Percentiles rank a stretch among this genome's conserved stretches.
Conservation (phyloP, 208 protist species). For the Wallacemonas sp. region DNA sequence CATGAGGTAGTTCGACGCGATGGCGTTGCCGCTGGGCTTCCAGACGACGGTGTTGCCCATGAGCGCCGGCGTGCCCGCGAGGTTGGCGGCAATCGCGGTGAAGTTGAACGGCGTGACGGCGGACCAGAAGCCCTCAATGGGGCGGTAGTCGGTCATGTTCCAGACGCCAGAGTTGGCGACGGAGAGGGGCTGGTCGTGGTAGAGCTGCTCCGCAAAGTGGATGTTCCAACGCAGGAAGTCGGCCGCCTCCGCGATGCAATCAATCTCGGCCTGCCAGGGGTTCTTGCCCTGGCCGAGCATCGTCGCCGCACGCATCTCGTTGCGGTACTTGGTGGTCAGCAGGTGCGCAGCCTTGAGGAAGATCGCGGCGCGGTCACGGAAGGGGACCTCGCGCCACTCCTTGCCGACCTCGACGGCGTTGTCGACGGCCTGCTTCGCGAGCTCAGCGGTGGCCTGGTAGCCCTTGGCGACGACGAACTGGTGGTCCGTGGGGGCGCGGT, state of each 20-base stretch:
- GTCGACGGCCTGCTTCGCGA: constrained; percentile 91
- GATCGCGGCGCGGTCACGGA: constrained; percentile 91
- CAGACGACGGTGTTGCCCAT: constrained; percentile 97
- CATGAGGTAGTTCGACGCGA: constrained; percentile 94
- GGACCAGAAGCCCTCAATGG: constrained; percentile 96
- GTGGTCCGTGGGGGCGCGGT: constrained; percentile 83
- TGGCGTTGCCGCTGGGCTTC: constrained; percentile 94
- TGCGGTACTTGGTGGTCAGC: constrained; percentile 84
- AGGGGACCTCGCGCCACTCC: constrained; percentile 80
- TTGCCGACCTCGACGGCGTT: constrained; percentile 70
- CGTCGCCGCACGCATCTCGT: constrained; percentile 90
- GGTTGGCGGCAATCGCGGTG: constrained; percentile 97
- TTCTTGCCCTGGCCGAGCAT: constrained; percentile 98
- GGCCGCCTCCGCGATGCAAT: constrained; percentile 92
- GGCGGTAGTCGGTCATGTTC: constrained; percentile 96
- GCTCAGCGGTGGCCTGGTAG: constrained; percentile 85
- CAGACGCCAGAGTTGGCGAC: constrained; percentile 76
- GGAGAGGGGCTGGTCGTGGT: constrained; percentile 87
- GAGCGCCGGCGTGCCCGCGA: constrained; percentile 93
- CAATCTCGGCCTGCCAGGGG: constrained; percentile 98
- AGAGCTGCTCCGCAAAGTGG: constrained; percentile 94
- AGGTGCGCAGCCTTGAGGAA: constrained; percentile 94
- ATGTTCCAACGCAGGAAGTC: constrained; percentile 97
- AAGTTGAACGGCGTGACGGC: constrained; percentile 98
- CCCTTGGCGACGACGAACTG: constrained; percentile 63